Evolutionary conservation across 75 land plant species (phyloP).

Genomic region (Isoetes taiwanensis): DNA sequence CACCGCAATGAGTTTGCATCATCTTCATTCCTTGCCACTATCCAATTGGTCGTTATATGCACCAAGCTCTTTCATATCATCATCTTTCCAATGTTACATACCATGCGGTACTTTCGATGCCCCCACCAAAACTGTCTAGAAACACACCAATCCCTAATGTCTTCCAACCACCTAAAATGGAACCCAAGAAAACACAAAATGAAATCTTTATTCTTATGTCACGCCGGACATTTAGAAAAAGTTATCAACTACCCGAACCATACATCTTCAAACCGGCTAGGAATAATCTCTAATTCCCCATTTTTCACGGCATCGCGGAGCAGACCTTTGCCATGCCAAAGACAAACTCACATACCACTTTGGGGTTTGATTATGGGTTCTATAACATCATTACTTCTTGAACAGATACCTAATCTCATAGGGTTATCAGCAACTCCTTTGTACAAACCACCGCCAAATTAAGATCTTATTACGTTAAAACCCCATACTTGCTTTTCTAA

Average conservation of each 20-base stretch:
- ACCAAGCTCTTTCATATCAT: slow-evolving; percentile 44
- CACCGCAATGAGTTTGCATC: slow-evolving; percentile 60
- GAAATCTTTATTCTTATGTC: background rate
- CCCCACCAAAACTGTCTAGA: slow-evolving; percentile 99
- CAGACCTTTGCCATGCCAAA: no score
- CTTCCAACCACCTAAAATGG: slow-evolving; percentile 81
- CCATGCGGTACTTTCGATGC: slow-evolving; percentile 97
- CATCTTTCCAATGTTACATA: slow-evolving; percentile 54
- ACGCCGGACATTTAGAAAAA: background rate
- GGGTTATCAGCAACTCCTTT: slow-evolving; percentile 70
- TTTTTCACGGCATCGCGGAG: slow-evolving; percentile 62
- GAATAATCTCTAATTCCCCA: slow-evolving; percentile 71
- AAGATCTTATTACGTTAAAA: background rate
- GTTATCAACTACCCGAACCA: background rate
- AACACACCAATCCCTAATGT: slow-evolving; percentile 98
- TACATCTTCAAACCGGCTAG: slow-evolving; percentile 97
- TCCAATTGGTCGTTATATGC: slow-evolving; percentile 2
- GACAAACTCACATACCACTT: slow-evolving; percentile 70
- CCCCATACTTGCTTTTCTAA: no score
- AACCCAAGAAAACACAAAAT: slow-evolving; percentile 2
- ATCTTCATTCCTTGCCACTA: slow-evolving; percentile 66
- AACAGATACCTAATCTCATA: slow-evolving; percentile 85
- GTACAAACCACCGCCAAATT: slow-evolving; percentile 56
- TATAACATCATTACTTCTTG: slow-evolving; percentile 75
- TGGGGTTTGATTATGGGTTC: slow-evolving; percentile 97